Base-by-base conservation (phyloP, 2,329 filamentous ascomycete species). In the Calonectria crousiana region DNA sequence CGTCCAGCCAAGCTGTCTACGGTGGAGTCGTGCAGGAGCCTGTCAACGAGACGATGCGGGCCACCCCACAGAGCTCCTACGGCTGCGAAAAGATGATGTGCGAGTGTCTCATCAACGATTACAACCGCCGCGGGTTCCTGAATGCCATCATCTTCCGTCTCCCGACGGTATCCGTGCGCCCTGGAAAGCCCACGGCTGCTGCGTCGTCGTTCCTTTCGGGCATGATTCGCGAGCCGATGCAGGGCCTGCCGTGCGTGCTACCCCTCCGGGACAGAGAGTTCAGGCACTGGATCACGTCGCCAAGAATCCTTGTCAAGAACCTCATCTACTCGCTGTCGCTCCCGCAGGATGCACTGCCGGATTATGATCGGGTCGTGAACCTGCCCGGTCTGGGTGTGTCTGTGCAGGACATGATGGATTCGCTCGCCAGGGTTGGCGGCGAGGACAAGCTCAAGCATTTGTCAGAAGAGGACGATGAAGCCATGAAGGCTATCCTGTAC, bases 81-180 rank as follows among this genome's bases (percentile, higher is more conserved):
- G 91, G 91, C 14, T 88, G 88, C 0, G 88, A 92, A 77, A 92
- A 92, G 81, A 84, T 92, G 73, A 90, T 92, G 81, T 88, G 90
- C 69, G 90, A 93, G 74, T 69, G 72, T 26, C 72, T 80, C 47
- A 75, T 80, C 60, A 80, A 79, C 53, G 79, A 78, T 51, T 78
- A 78, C 65, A 81, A 80, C 13, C 85, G 90, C 5, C 73, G 89
- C n/a, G 89, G 89, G 1, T 87, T 91, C 52, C 87, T 92, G 65
- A 89, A 90, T 64, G 91, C 89, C 3, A 87, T 90, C 38, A 86
- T 86, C 4, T 85, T 91, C 26, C 87, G 91, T 0, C 88, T 92
- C 20, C 91, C 90, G 0, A 92, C 90, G 0, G 88, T 93, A 23
- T 89, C 89, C 0, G 89, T 92, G 3, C 86, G 91, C 10, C 89